These are phyloP conservation scores for Pseudozyma sp. DNA, from an alignment of 1,284 basidiomycete species.

Conservation along the genomic window DNA sequence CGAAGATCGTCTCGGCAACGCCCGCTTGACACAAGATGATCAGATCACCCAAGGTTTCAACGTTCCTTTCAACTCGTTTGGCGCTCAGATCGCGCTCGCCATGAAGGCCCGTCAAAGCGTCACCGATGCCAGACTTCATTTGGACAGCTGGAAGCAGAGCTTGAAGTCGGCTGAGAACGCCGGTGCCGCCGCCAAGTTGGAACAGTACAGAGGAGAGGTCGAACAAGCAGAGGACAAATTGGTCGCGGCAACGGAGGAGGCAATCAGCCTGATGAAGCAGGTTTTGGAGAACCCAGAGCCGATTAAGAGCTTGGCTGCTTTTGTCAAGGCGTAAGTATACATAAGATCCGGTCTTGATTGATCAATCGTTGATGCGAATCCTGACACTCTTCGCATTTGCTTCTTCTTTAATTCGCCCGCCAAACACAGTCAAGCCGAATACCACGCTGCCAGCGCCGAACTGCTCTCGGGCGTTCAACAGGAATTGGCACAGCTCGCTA, in stretches of 20 bases:
- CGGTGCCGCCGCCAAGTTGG: constrained; percentile 55
- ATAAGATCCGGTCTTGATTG: neutral
- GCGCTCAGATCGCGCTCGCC: constrained; percentile 64
- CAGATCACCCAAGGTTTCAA: constrained; percentile 81
- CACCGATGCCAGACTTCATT: constrained; percentile 64
- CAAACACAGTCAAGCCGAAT: constrained; percentile 76
- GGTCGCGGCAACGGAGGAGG: constrained; percentile 96
- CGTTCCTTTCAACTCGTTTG: constrained; percentile 78
- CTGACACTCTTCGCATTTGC: constrained; percentile 3
- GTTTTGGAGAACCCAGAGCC: constrained; percentile 98
- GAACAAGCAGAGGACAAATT: constrained; percentile 72
- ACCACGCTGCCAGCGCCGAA: constrained; percentile 85
- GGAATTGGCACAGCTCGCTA: constrained; percentile 88
- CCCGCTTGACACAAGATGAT: constrained; percentile 84
- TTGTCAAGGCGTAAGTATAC: constrained; percentile 83
- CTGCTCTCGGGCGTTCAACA: constrained; percentile 76
- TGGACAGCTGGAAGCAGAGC: constrained; percentile 65
- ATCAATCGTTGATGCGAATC: neutral
- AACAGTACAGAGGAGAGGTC: constrained; percentile 59
- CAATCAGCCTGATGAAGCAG: constrained; percentile 97
- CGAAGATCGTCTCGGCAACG: constrained; percentile 88
- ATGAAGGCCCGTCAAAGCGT: constrained; percentile 66
- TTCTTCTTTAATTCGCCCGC: neutral
- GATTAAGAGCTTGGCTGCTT: constrained; percentile 89
- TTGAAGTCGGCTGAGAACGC: constrained; percentile 61